Conservation (phyloP, 345 rosid genomes). For the Populus alba region DNA sequence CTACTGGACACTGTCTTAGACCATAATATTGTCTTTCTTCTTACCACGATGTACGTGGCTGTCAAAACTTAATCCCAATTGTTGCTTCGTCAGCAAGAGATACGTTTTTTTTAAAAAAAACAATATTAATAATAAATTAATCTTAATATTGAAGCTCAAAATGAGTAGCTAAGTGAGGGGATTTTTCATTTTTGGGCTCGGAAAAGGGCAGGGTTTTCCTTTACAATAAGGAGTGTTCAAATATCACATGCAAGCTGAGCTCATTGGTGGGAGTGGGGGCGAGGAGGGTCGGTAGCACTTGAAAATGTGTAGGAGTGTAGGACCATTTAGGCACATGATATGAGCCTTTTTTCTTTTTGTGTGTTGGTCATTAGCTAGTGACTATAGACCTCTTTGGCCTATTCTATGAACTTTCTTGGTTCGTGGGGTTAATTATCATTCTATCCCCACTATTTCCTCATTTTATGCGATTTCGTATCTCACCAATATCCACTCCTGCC, state of each 20-base stretch:
- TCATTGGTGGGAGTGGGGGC: constrained; percentile 16
- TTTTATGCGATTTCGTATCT: constrained; percentile 9
- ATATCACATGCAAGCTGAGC: constrained; percentile 33
- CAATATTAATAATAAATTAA: too few relatives aligned
- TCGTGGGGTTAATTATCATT: background rate
- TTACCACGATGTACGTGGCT: background rate
- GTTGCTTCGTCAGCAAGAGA: too few relatives aligned
- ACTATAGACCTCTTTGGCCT: constrained; percentile 15
- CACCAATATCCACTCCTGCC: background rate
- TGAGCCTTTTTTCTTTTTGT: background rate
- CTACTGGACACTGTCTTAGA: background rate
- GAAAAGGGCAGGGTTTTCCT: too few relatives aligned
- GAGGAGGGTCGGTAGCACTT: constrained; percentile 23
- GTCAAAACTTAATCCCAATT: too few relatives aligned
- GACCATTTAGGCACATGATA: constrained; percentile 38
- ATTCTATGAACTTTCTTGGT: background rate
- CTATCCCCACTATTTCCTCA: background rate
- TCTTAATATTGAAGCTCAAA: too few relatives aligned
- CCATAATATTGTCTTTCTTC: constrained; percentile 5
- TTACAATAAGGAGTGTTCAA: background rate
- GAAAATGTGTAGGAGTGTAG: constrained; percentile 21
- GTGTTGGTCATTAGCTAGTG: constrained; percentile 2
- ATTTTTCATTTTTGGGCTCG: too few relatives aligned
- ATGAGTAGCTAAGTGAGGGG: too few relatives aligned
- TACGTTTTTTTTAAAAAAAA: too few relatives aligned